Base-by-base conservation (phyloP, 371 early-diverging fungal species). In the Zychaea mexicana region DNA sequence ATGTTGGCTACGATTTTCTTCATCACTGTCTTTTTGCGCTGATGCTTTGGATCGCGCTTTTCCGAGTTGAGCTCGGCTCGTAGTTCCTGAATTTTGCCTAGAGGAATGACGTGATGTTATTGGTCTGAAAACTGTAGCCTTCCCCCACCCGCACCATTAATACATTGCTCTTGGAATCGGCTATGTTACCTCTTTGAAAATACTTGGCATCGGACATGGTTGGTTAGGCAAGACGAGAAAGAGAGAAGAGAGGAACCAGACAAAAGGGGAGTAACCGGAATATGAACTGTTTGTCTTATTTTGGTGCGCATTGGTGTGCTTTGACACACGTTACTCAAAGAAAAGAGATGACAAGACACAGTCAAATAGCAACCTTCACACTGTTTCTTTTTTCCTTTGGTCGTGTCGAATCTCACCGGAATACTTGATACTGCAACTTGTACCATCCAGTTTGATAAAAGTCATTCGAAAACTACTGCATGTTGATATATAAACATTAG, bases 1-100 rank as follows among this genome's bases (percentile, higher is more conserved):
- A 98, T 97, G 71, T 97, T 96, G 66, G 96, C 97, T 15, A 97
- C 94, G 65, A 98, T 94, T 81, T 94, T 95, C 81, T 96, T 97
- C 82, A 98, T 85, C 42, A 92, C 95, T 22, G 88, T 85, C 81
- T 92, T 92, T 70, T 96, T 96, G 63, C 90, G 93, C 33, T 87
- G 84, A 72, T 92, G 82, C 72, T 96, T 96, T 60, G 86, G 81
- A 74, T 97, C 97, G 71, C 92, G 89, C 69, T 94, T 95, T 63
- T 97, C 97, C 52, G 91, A 88, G 49, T 85, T 90, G 57, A 98
- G 88, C 81, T 98, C 98, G 12, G 86, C 81, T 49, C 94, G 90
- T 63, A 98, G 92, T 73, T 97, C 97, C 60, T 97, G 96, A 47
- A 94, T 91, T 85, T 98, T 97, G 61, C 96, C 96, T 96, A 71